Percentiles rank a stretch among this genome's conserved stretches.
Evolutionary conservation across 495 filamentous ascomycete genomes (phyloP).

Genomic region (Penicillium roqueforti): DNA sequence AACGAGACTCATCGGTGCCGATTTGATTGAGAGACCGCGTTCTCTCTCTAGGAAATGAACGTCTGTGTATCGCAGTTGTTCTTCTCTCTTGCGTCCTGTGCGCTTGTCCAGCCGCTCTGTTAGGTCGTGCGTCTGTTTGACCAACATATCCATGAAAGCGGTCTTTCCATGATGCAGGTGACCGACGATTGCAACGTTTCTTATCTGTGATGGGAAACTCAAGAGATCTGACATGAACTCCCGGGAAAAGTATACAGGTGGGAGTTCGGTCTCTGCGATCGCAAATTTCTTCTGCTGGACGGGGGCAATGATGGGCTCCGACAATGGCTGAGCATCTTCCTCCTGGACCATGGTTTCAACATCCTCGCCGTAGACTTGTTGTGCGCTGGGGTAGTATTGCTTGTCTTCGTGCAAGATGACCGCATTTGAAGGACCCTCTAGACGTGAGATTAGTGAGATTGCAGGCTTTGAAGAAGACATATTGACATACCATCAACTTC

Average conservation of each 20-base stretch:
- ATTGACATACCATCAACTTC: constrained; percentile 71
- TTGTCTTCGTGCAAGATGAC: constrained; percentile 98
- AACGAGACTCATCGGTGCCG: constrained; percentile 90
- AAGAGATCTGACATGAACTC: constrained; percentile 95
- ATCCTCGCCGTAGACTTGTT: constrained; percentile 88
- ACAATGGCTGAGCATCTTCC: constrained; percentile 90
- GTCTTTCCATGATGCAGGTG: constrained; percentile 98
- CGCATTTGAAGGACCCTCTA: constrained; percentile 90
- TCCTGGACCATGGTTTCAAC: constrained; percentile 96
- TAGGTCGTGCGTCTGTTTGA: constrained; percentile 89
- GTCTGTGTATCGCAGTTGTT: constrained; percentile 93
- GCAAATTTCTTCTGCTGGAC: constrained; percentile 94
- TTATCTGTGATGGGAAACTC: constrained; percentile 89
- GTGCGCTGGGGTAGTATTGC: constrained; percentile 96
- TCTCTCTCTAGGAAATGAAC: constrained; percentile 83
- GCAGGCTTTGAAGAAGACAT: not conserved
- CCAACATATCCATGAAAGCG: constrained; percentile 97
- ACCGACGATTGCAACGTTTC: constrained; percentile 87
- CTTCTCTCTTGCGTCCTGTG: constrained; percentile 75
- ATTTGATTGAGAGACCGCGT: constrained; percentile 87
- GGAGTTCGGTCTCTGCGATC: constrained; percentile 85
- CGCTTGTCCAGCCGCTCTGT: constrained; percentile 70
- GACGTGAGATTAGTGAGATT: constrained; percentile 13
- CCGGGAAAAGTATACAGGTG: constrained; percentile 78
- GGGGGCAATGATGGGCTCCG: constrained; percentile 89